phyloP scores from a whole-genome alignment of 345 rosid genomes.

The Acer campestre region DNA sequence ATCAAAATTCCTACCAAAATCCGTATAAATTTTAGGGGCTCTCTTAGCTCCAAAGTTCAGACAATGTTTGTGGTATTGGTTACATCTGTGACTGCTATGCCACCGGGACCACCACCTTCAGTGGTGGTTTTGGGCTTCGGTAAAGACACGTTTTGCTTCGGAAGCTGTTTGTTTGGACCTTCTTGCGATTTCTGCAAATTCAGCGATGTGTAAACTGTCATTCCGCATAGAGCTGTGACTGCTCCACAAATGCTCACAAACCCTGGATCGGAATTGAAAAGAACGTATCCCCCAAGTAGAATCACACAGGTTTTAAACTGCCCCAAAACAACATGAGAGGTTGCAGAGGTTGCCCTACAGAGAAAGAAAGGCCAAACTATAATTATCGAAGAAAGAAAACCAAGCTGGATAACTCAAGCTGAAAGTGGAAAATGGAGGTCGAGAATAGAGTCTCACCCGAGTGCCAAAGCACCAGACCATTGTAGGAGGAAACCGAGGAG shows the following conservation, averaged over 20 bases:
- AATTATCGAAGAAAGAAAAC: neutral
- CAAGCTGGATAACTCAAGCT: neutral
- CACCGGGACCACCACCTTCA: conserved; percentile 21
- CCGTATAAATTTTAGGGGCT: neutral
- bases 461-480: conserved; percentile 96
- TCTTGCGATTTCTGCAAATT: conserved; percentile 49
- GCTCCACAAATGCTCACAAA: conserved; percentile 81
- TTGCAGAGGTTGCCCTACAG: conserved; percentile 92
- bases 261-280: conserved; percentile 80
- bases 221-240: conserved; percentile 68
- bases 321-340: conserved; percentile 89
- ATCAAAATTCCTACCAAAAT: conserved; percentile 3
- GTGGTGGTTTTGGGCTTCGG: conserved; percentile 43
- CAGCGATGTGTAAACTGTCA: conserved; percentile 74
- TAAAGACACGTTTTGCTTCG: conserved; percentile 34
- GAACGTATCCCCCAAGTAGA: conserved; percentile 73
- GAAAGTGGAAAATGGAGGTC: neutral
- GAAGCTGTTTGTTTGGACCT: conserved; percentile 42
- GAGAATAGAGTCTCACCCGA: conserved; percentile 58
- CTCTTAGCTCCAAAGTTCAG: conserved; percentile 4
- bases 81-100: conserved; percentile 15
- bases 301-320: conserved; percentile 94
- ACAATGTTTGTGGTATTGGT: conserved; percentile 3
- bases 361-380: neutral
- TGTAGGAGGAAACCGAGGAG: conserved; percentile 91